A percentile compares a stretch with the other conserved stretches of the same genome.
These are phyloP conservation scores for Simmondsia chinensis DNA, from an alignment of 148 eudicot genomes.

Conservation along the genomic window DNA sequence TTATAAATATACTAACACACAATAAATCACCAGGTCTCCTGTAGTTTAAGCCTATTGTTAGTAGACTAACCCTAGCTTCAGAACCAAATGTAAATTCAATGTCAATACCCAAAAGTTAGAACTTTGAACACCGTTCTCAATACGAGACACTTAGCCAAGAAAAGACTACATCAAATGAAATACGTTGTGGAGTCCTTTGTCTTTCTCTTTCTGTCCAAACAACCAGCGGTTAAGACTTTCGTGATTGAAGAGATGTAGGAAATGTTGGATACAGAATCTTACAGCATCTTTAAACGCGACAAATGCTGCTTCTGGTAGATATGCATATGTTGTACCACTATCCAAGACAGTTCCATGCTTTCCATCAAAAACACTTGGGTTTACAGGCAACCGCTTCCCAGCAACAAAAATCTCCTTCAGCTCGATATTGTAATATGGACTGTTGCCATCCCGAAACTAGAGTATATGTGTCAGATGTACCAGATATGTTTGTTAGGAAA, in stretches of 20 bases:
- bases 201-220: background rate
- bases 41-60: too few relatives aligned
- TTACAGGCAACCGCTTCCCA: conserved; percentile 61
- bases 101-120: too few relatives aligned
- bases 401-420: conserved; percentile 84
- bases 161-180: too few relatives aligned
- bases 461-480: conserved; percentile 95
- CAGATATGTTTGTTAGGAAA: conserved; percentile 40
- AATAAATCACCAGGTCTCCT: too few relatives aligned
- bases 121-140: too few relatives aligned
- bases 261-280: conserved; percentile 24
- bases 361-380: conserved; percentile 65
- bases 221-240: background rate
- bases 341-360: conserved; percentile 86
- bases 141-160: too few relatives aligned
- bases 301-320: conserved; percentile 81
- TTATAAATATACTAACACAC: too few relatives aligned
- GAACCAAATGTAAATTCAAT: too few relatives aligned
- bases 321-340: conserved; percentile 94
- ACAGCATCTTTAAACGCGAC: conserved; percentile 73
- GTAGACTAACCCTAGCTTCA: too few relatives aligned
- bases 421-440: conserved; percentile 94
- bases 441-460: conserved; percentile 93
- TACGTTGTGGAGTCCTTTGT: too few relatives aligned
- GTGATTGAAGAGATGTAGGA: conserved; percentile 3